A percentile compares a stretch with the other conserved stretches of the same genome.
Evolutionary conservation across 2,329 filamentous ascomycete genomes (phyloP).

Genomic region (Ceratocystis alfenasii): DNA sequence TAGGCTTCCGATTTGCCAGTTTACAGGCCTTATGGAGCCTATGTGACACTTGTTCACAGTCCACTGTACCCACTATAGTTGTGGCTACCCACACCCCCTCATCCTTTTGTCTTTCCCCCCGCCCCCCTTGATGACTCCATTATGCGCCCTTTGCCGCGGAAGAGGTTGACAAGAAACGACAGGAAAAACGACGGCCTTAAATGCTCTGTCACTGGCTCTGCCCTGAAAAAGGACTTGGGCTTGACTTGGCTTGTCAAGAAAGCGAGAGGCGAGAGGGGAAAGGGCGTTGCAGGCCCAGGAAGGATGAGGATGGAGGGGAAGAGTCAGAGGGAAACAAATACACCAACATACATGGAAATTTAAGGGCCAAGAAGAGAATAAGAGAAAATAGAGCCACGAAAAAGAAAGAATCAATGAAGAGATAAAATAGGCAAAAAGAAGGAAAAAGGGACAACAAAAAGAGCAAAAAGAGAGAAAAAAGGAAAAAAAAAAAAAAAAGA

Average conservation of each 20-base stretch:
- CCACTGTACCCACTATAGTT: constrained; percentile 1
- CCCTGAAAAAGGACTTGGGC: background rate
- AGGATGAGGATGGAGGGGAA: background rate
- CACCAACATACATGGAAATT: background rate
- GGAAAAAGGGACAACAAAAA: background rate
- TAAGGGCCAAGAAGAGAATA: background rate
- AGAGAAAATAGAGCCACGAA: background rate
- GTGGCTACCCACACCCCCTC: background rate
- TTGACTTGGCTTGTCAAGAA: background rate
- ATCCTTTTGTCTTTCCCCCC: background rate
- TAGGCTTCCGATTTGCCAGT: constrained; percentile 2
- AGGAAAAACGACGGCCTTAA: too few species aligned
- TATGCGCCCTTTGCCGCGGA: constrained; percentile 4
- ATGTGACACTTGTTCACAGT: background rate
- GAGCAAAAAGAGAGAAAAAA: background rate
- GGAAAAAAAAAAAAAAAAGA: background rate
- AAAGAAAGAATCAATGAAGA: background rate
- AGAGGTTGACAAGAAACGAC: background rate
- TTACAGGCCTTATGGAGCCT: background rate
- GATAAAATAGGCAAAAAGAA: background rate
- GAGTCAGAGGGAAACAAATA: background rate
- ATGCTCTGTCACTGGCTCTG: too few species aligned
- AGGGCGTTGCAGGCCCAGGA: background rate
- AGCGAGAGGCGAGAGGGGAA: background rate
- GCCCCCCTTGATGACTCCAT: constrained; percentile 6